Evolutionary conservation across 2,329 filamentous ascomycete genomes (phyloP), one percentile per base, ranked within the genome.

Genomic region (Aureobasidium sp.): DNA sequence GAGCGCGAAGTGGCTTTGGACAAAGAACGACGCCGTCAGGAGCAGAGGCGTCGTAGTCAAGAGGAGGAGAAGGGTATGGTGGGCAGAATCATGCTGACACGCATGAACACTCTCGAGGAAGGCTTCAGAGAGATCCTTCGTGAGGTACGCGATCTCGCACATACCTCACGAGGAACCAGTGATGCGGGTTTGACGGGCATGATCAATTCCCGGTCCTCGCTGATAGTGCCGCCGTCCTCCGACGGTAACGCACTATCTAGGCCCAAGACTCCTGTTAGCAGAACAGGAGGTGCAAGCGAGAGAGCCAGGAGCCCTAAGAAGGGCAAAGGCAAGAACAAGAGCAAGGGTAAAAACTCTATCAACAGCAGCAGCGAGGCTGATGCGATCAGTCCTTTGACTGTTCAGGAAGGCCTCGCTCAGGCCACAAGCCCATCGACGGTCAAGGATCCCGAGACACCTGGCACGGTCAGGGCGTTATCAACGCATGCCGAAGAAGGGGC

Each of bases 21-120:
- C 11, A 52, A 59, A 27, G 61, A 59, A 35, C 56, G 71, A 64
- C 57, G 70, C 19, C 71, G 72, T 35, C 76, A 61, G 71, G 77
- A 60, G 77, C 67, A 73, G 24, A 67, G 69, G 9, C 64, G 70
- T 6, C 66, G 70, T 7, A 67, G 71, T 29, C 74, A 75, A 14
- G 77, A 77, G 29, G 77, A 78, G 79, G 80, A 83, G 72, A 87
- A 90, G 69, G 83, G 89, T 44, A 88, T 92, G 82, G 86, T 88
- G 70, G 83, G 87, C 67, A 84, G 90, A 61, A 81, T 96, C 49
- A 88, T 97, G 74, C 78, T 97, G 49, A 90, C 91, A 9, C 81
- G 91, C 37, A 97, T 97, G 91, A 94, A 94, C 72, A 93, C 88
- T 8, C 80, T 97, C 2, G 92, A 97, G 72, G 91, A 96, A 74